phyloP scores from a whole-genome alignment of 1,284 basidiomycete genomes.

The Moniliophthora roreri region DNA sequence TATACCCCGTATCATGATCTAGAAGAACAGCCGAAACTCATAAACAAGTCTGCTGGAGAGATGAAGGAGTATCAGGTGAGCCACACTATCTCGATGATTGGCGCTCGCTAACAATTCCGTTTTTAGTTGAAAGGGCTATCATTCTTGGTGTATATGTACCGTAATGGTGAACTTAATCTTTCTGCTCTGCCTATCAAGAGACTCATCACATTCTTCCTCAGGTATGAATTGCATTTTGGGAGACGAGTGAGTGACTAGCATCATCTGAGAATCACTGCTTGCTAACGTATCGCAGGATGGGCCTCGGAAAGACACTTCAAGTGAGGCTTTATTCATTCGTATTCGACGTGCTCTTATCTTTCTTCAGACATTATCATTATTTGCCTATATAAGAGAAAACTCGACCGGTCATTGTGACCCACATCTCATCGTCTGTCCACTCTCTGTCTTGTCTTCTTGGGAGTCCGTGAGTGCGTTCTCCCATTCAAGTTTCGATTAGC shows the following conservation, averaged over 20 bases:
- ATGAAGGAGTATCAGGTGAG: constrained; percentile 62
- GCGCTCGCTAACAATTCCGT: background rate
- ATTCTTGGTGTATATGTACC: constrained; percentile 54
- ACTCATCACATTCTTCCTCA: constrained; percentile 20
- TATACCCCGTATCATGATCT: constrained; percentile 38
- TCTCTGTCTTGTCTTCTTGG: constrained; percentile 62
- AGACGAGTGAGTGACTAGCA: constrained; percentile 49
- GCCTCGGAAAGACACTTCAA: constrained; percentile 65
- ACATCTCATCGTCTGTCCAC: constrained; percentile 61
- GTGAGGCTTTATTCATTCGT: constrained; percentile 23
- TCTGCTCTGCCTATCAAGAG: constrained; percentile 6
- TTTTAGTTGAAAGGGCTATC: constrained; percentile 50
- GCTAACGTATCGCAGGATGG: constrained; percentile 41
- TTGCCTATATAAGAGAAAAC: constrained; percentile 54
- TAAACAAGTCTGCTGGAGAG: constrained; percentile 37
- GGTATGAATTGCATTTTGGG: constrained; percentile 62
- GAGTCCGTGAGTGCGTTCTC: constrained; percentile 34
- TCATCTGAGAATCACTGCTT: background rate
- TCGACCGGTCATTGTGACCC: constrained; percentile 40
- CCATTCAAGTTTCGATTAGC: background rate
- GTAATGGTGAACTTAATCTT: constrained; percentile 40
- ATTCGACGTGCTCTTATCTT: background rate
- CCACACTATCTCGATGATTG: background rate
- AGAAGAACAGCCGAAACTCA: constrained; percentile 43
- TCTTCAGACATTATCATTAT: constrained; percentile 53